A percentile compares a stretch with the other conserved stretches of the same genome.
phyloP scores from a whole-genome alignment of 805 yeast species.

The Yarrowia hollandica region DNA sequence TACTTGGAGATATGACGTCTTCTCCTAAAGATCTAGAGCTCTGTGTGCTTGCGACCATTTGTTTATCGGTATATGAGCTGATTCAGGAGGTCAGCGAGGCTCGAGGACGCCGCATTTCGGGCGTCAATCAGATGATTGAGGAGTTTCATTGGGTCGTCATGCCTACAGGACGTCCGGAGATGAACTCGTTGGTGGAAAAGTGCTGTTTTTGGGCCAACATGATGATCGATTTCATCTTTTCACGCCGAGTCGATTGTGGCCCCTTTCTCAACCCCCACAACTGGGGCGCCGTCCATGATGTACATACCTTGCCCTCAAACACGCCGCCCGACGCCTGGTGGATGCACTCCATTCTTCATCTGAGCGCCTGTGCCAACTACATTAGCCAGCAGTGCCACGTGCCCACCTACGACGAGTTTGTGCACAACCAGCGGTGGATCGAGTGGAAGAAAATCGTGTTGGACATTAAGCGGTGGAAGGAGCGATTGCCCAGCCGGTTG shows the following conservation, averaged over 20 bases:
- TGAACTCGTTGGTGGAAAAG: constrained; percentile 8
- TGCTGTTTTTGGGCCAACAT: constrained; percentile 28
- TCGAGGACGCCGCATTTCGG: constrained; percentile 9
- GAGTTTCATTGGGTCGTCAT: constrained; percentile 26
- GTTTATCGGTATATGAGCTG: constrained; percentile 7
- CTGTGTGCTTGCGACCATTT: constrained; percentile 6
- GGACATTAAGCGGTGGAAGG: constrained; percentile 21
- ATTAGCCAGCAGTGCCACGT: constrained; percentile 13
- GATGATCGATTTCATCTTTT: constrained; percentile 22
- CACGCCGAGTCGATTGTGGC: constrained; percentile 11
- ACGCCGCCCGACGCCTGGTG: constrained; percentile 24
- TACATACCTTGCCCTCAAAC: constrained; percentile 2
- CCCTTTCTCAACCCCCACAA: constrained; percentile 18
- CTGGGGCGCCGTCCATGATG: constrained; percentile 9
- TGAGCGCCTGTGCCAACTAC: constrained; percentile 3
- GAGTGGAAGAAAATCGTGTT: constrained; percentile 14
- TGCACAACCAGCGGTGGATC: constrained; percentile 19
- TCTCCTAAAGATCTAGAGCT: constrained; percentile 9
- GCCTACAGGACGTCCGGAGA: background rate
- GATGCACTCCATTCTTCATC: constrained; percentile 18
- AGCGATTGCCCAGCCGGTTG: background rate
- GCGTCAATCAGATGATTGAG: constrained; percentile 21
- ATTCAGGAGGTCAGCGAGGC: constrained; percentile 21
- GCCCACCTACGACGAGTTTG: constrained; percentile 24
- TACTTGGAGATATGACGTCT: constrained; percentile 6